Percentiles rank a stretch among this genome's conserved stretches.
Conservation (phyloP, 2,329 filamentous ascomycete species). For the Monilinia vaccinii-corymbosi region DNA sequence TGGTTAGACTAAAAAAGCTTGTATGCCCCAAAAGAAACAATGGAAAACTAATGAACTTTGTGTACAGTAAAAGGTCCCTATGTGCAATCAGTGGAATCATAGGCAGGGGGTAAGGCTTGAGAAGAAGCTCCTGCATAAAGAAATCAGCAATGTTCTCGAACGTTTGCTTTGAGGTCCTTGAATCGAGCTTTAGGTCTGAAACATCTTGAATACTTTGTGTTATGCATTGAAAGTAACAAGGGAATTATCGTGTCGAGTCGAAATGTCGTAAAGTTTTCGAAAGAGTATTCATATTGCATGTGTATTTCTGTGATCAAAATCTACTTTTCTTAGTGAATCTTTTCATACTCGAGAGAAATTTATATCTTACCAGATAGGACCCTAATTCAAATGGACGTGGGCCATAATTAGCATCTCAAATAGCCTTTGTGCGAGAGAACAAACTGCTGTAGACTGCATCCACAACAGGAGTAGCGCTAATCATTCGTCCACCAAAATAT, state of each 20-base stretch:
- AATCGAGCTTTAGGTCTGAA: background rate
- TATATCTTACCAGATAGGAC: slow-evolving; percentile 20
- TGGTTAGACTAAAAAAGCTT: background rate
- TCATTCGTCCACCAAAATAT: slow-evolving; percentile 87
- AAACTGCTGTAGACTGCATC: slow-evolving; percentile 98
- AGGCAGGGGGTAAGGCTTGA: slow-evolving; percentile 10
- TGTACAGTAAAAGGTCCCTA: slow-evolving; percentile 21
- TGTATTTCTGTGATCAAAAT: slow-evolving; percentile 12
- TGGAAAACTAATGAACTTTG: slow-evolving; percentile 5
- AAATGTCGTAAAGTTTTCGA: background rate
- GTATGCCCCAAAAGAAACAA: background rate
- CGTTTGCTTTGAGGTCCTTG: slow-evolving; percentile 8
- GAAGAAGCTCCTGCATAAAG: slow-evolving; percentile 21
- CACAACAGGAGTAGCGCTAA: slow-evolving; percentile 91
- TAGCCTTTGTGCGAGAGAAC: slow-evolving; percentile 78
- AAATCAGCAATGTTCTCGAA: slow-evolving; percentile 25
- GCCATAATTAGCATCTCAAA: slow-evolving; percentile 43
- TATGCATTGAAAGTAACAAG: background rate
- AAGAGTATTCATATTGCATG: slow-evolving; percentile 1
- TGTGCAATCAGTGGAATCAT: slow-evolving; percentile 25
- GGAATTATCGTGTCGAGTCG: background rate
- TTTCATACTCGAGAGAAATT: background rate
- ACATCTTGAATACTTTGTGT: slow-evolving; percentile 2
- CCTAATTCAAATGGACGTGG: slow-evolving; percentile 21
- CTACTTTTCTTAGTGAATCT: slow-evolving; percentile 3